Base-by-base conservation (phyloP, 257 asterid genomes). In the Verbascum thapsus region DNA sequence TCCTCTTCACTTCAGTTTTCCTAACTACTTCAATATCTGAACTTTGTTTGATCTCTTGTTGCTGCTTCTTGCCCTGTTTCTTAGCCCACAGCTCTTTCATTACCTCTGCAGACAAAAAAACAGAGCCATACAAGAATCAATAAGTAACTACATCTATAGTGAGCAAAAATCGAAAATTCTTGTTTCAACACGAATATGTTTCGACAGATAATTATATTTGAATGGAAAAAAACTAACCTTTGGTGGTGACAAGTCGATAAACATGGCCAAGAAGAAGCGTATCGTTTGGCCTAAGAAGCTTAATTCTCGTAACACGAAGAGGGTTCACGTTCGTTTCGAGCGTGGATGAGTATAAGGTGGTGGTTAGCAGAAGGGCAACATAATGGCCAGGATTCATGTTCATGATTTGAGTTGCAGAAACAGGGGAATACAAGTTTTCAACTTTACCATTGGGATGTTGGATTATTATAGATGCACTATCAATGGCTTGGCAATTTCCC, bases 401-500 rank as follows among this genome's bases (percentile, higher is more conserved):
- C 85, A 85, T 83, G 74, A 90, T 77, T 51, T 87, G 81, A 30
- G 18, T 8, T 30, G 96, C 97, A 35, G 83, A n/a, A n/a, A 87
- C 80, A 18, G 95, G 82, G 54, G 53, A 49, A 11, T 78, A 85
- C 35, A 80, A 81, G 61, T 81, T 78, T 48, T 87, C 92, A 12
- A 74, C 87, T 80, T 74, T 83, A 3, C 96, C 97, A 16, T 49
- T 83, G 7, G 95, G 96, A 71, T 87, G 88, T 59, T 90, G 97
- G 41, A 90, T 53, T 4, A 77, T 51, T 0, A 87, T 0, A 87
- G 53, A 75, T 49, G 95, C 97, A 65, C 80, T 87, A 50, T 90
- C 97, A 23, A 90, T 74, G 30, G 97, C 97, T 73, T 90, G 97
- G 81, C 96, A 90, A 68, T 90, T 90, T 4, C 97, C 97, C 97